Evolutionary conservation across 2,329 filamentous ascomycete species (phyloP).

Genomic region (Botrytis galanthina): DNA sequence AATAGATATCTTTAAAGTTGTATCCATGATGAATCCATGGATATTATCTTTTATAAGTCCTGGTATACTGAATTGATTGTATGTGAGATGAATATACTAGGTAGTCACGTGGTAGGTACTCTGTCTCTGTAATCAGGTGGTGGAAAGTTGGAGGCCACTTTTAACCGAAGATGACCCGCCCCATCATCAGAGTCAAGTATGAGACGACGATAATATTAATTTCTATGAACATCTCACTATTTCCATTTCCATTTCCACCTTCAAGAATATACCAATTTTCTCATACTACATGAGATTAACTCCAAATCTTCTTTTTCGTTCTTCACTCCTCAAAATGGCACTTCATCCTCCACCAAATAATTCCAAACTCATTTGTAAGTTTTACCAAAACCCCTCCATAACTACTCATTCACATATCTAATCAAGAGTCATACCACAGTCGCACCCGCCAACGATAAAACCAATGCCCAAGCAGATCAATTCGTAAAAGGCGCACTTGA

Average conservation of each 20-base stretch:
- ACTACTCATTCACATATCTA: background rate
- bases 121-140: too few relatives aligned
- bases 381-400: constrained; percentile 2
- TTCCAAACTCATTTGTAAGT: constrained; percentile 38
- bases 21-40: background rate
- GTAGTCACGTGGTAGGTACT: too few relatives aligned
- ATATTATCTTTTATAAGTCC: background rate
- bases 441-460: constrained; percentile 60
- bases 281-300: constrained; percentile 25
- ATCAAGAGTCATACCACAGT: constrained; percentile 41
- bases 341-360: constrained; percentile 31
- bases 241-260: too few relatives aligned
- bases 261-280: background rate
- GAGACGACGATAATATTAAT: background rate
- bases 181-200: background rate
- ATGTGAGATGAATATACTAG: background rate
- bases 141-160: background rate
- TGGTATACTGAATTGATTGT: background rate
- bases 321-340: constrained; percentile 32
- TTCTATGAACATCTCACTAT: background rate
- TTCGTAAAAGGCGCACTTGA: constrained; percentile 67
- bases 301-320: constrained; percentile 25
- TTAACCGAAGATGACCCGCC: background rate
- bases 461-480: constrained; percentile 67
- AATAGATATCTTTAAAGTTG: background rate